Evolutionary conservation across 2,329 filamentous ascomycete species (phyloP), one percentile per base, ranked within the genome.

Genomic region (Bipolaris cookei): DNA sequence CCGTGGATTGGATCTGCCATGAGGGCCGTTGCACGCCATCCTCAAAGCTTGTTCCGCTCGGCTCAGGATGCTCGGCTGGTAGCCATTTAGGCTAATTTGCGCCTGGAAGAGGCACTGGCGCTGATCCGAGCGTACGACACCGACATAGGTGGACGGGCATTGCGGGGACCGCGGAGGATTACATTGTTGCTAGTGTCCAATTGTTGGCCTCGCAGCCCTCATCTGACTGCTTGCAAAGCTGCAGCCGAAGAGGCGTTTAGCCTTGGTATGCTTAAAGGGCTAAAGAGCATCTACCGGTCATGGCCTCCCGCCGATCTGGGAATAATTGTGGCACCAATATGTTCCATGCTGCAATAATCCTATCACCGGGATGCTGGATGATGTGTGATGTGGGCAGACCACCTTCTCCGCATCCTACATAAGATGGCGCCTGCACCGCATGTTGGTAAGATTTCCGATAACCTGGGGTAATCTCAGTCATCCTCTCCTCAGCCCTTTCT

Each of bases 351-450:
- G 56, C 55, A 41, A 52, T 45, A 51, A 38, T 54, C 51, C 52
- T 51, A 37, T 46, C 53, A 47, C 61, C 52, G 56, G 65, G 59
- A 38, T 59, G 42, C 53, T 66, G 65, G 63, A 56, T 67, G 65
- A 67, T 63, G 38, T 56, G 43, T 41, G 28, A 46, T 14, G 16
- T 30, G 34, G 49, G 49, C 38, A 49, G 48, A 30, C 46, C 38
- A 41, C 30, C 47, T 44, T 51, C 48, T 34, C 47, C 47, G 32
- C 47, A 50, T 42, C 37, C 42, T 57, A 57, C 54, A 54, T 54
- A 57, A 45, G 34, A 46, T 28, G 44, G 44, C 21, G 25, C 51
- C 32, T 56, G 39, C 48, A 41, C 38, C 34, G 34, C 41, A 58
- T 47, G 51, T 55, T 46, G 48, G 52, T 41, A 47, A 49, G 50